Evolutionary conservation across 768 basidiomycete species (phyloP), one percentile per base, ranked within the genome.

Genomic region (Punctularia strigosozonata): DNA sequence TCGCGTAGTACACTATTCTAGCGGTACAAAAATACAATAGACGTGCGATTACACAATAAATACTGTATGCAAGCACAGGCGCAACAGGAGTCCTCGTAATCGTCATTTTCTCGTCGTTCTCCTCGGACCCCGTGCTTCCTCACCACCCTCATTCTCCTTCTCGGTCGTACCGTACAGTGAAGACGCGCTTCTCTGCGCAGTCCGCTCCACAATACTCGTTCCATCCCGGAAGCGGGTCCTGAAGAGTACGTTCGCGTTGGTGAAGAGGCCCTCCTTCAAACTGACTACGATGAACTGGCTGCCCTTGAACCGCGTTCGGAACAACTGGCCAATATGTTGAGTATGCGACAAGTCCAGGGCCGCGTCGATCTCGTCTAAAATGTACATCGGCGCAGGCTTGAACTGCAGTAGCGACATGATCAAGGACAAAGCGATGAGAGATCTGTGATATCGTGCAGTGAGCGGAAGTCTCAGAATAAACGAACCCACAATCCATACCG

Each of bases 401-500:
- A 97, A 97, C 56, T 97, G 91, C n/a, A 98, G 77, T 14, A 99
- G 75, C 0, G 95, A 85, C 91, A 99, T 94, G 65, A 98, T 98
- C 26, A 99, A 71, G 10, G 94, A 98, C 1, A 99, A 73, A 1
- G 95, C 95, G 52, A 99, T 98, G 46, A 99, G 72, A 0, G 95
- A 99, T 47, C 92, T 98, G 49, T 18, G 30, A 26, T 22, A n/a
- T n/a, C n/a, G n/a, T n/a, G 35, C 24, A 37, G 23, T 37, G 24
- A 23, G 26, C 15, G 19, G 23, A 25, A 43, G 19, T n/a, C 41
- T 35, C 15, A 12, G 15, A 20, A 38, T 24, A 20, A 31, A 35
- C 13, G 12, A 10, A 7, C 42, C 24, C 8, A 26, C 17, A 25
- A 32, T 13, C 57, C 78, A 43, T 44, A 91, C 89, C 95, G 67